Base-by-base conservation (phyloP, 306 rosid genomes). In the Ziziphus jujuba region DNA sequence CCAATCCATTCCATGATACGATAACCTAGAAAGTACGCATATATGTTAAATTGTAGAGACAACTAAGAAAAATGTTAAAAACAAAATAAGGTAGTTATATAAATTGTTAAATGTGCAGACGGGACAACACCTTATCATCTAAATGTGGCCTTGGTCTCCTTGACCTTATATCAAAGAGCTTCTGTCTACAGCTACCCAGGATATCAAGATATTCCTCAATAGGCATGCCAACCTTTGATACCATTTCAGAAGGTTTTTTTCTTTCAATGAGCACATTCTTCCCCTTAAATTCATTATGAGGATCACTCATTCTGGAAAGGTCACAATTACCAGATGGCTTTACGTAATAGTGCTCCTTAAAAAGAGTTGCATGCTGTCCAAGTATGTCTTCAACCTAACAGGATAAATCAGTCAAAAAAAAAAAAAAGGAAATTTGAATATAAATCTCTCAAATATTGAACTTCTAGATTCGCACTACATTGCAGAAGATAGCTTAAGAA, bases 1-100 rank as follows among this genome's bases (percentile, higher is more conserved):
- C 87, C 78, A 92, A 81, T 61, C 98, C 98, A 80, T 92, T 92
- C 98, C 97, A 92, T 7, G 98, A 84, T 28, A 90, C 98, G 66
- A 92, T 92, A 44, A 92, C 98, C 98, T 92, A 83, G 34, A 43
- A 63, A 65, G 72, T 65, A 75, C n/a, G 61, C 7, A 22, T 28
- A 66, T 68, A 25, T 72, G 78, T 77, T 72, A 57, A 53, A 47
- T 13, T 59, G 22, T 54, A 16, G 52, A 47, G 28, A 65, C 10
- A 71, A 66, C 19, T 9, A 40, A 21, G 1, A 6, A 19, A 49
- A 63, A 53, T 73, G 59, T 48, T 48, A 40, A 59, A 34, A 60
- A 52, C 61, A 43, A 48, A 31, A 36, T 44, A 51, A 71, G 38
- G 47, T 45, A 16, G 40, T 24, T 28, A 48, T 3, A 72, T 33